These are phyloP conservation scores for Abeoforma whisleri DNA, from an alignment of 78 protist genomes.

Conservation along the genomic window DNA sequence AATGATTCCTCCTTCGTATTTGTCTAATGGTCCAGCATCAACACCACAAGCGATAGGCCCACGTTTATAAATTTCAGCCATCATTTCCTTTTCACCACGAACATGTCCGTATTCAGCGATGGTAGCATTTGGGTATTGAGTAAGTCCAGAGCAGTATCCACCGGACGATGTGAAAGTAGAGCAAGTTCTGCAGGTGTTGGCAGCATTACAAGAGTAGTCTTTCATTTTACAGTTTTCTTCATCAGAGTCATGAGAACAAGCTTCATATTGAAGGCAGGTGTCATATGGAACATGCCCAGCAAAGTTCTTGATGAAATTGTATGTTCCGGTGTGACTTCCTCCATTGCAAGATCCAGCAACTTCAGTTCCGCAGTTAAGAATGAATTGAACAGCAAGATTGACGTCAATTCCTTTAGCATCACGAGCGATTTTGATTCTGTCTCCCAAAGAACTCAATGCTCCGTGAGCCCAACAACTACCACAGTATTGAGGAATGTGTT, in stretches of 20 bases:
- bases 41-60: conserved; percentile 53
- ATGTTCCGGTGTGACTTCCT: conserved; percentile 18
- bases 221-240: conserved; percentile 47
- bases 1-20: conserved; percentile 37
- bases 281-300: conserved; percentile 66
- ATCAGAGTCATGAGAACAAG: conserved; percentile 9
- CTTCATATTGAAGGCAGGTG: conserved; percentile 53
- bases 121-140: conserved; percentile 52
- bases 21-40: conserved; percentile 13
- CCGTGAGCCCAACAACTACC: conserved; percentile 52
- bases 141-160: conserved; percentile 60
- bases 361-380: conserved; percentile 70
- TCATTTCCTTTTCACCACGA: conserved; percentile 58
- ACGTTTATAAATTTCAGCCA: conserved; percentile 60
- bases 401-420: conserved; percentile 53
- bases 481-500: conserved; percentile 78
- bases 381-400: conserved; percentile 63
- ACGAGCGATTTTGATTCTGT: conserved; percentile 74
- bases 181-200: conserved; percentile 67
- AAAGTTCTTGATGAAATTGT: conserved; percentile 27
- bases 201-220: conserved; percentile 56
- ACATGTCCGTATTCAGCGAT: conserved; percentile 71
- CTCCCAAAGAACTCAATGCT: conserved; percentile 56
- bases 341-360: conserved; percentile 43
- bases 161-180: conserved; percentile 50